Base-by-base conservation (phyloP, 176 grass and related monocot species). In the Calamus simplicifolius region DNA sequence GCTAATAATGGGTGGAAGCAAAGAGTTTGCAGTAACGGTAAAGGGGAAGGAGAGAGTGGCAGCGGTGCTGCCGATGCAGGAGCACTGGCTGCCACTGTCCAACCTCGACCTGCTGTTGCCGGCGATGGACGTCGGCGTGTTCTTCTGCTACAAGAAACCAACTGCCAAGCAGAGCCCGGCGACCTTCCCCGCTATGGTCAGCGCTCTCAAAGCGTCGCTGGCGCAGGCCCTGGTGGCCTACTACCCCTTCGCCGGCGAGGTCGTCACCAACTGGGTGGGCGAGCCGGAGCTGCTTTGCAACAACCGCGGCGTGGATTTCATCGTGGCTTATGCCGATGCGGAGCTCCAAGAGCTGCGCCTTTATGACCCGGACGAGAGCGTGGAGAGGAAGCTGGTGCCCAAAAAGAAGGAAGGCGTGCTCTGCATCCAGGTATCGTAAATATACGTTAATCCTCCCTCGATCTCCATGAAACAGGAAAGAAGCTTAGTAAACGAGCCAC, bases 81-180 rank as follows among this genome's bases (percentile, higher is more conserved):
- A 81, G 29, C 86, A 85, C 66, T 67, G 57, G 23, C 17, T 78
- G 16, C 29, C 81, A 16, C 67, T 81, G 17, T 85, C 86, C 3
- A 85, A 85, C 78, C 79, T 85, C 3, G 81, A 89, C 70, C 77
- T 89, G 31, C 21, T 89, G 7, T 70, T 85, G 5, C 86, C 86
- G 1, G 65, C 78, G 16, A 10, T 85, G 18, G 61, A 81, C 29
- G 78, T 85, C 57, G 59, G 81, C 51, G 70, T 89, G 64, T 89
- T 89, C 78, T 81, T 89, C 73, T 89, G 86, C 78, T 89, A 81
- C 63, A 29, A 2, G 25, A 74, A 72, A 16, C 72, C 68, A 27
- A 62, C 58, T 52, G 67, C 73, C 2, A 49, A n/a, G 18, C 54
- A 16, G 25, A 6, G 35, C 79, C 5, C 21, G 62, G 17, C 19